Base-by-base conservation (phyloP, 257 asterid genomes). In the Vinca minor region DNA sequence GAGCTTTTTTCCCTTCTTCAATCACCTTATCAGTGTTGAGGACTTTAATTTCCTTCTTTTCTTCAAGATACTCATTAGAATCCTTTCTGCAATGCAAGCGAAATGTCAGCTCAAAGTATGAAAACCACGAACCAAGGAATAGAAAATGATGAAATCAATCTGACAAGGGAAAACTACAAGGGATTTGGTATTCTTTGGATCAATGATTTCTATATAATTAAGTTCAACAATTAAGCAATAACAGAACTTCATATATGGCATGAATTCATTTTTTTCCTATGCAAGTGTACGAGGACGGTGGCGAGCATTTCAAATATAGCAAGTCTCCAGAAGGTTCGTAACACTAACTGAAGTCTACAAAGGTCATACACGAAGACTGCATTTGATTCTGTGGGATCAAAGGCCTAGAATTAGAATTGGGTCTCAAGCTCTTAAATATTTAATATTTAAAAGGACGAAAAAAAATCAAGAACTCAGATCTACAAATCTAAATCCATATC, bases 1-100 rank as follows among this genome's bases (percentile, higher is more conserved):
- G 83, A 67, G 53, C 82, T 79, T 93, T 93, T 85, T 85, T 89
- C 69, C 97, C 96, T 81, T 89, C 92, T 86, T 87, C 97, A 38
- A 87, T 87, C 59, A 89, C 74, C 38, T 84, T 85, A 49, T 89
- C 93, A 21, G 78, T 59, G 55, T 93, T 93, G 47, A 88, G 97
- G 76, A 87, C 73, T 79, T 77, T 80, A 68, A 93, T 84, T 17
- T 84, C 92, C 79, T 75, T 89, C 82, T 80, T 78, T 61, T 69
- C 65, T 1, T 86, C 90, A 72, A 93, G 95, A 75, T 55, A 74
- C 81, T 84, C 92, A 62, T 83, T 74, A 6, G 71, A 59, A 68
- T 93, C 78, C 78, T 77, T 93, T 26, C 98, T 93, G 86, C 59
- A 58, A 67, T 58, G 59, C 64, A 35, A 32, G 63, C 35, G 1